A percentile compares a stretch with the other conserved stretches of the same genome.
Conservation (phyloP, 225 moss, liverwort and hornwort genomes). For the Polytrichum formosum region DNA sequence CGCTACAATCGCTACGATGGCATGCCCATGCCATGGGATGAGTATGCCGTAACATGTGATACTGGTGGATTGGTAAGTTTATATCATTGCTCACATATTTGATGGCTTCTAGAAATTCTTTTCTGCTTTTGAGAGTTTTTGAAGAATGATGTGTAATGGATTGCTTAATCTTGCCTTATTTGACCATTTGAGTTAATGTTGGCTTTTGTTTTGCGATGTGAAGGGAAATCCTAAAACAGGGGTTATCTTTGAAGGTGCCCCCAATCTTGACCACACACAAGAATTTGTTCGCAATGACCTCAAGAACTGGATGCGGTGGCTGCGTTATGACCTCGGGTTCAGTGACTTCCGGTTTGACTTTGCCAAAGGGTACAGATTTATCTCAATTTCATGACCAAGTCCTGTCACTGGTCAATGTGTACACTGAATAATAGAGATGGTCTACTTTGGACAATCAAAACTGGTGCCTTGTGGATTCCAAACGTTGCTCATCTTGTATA, state of each 20-base stretch:
- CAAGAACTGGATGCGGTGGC: slow-evolving; percentile 83
- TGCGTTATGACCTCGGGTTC: slow-evolving; percentile 81
- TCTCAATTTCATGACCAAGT: no score
- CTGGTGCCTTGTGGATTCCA: no score
- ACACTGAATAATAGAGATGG: no score
- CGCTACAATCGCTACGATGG: slow-evolving; percentile 92
- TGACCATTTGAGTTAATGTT: no score
- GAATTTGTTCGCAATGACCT: slow-evolving; percentile 90
- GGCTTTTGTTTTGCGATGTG: neutral
- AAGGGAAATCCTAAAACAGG: slow-evolving; percentile 95
- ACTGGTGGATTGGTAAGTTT: slow-evolving; percentile 83
- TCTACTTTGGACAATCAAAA: no score
- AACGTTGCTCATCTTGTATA: no score
- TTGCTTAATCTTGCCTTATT: no score
- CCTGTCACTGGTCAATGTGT: no score
- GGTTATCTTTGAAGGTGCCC: slow-evolving; percentile 81
- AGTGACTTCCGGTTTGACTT: slow-evolving; percentile 83
- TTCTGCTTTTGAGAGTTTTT: no score
- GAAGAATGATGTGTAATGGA: no score
- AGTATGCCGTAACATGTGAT: slow-evolving; percentile 91
- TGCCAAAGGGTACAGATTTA: slow-evolving; percentile 69
- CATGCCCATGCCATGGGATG: slow-evolving; percentile 99
- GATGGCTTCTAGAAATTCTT: no score
- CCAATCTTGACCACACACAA: slow-evolving; percentile 91
- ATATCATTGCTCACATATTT: neutral